phyloP scores from a whole-genome alignment of 352 stramenopile species.

The Pythium volutum region DNA sequence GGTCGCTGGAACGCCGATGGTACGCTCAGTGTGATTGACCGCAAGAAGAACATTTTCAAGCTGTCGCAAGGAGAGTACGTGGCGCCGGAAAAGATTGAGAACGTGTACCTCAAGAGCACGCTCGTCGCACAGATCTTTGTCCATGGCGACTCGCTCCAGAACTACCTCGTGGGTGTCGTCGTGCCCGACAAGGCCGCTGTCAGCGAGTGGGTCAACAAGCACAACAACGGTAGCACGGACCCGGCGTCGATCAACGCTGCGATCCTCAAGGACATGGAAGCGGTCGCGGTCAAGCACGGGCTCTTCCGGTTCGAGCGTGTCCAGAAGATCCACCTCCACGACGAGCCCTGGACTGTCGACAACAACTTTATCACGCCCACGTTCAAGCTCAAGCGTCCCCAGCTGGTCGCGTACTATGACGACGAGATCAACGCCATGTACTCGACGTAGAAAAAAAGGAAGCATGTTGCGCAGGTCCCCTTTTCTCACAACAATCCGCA shows the following conservation, averaged over 20 bases:
- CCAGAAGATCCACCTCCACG: conserved; percentile 83
- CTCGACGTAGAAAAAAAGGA: conserved; percentile 11
- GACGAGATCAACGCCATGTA: conserved; percentile 86
- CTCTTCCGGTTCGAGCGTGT: conserved; percentile 94
- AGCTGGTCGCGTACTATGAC: conserved; percentile 87
- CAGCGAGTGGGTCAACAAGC: conserved; percentile 62
- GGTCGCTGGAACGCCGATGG: conserved; percentile 92
- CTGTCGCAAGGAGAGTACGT: conserved; percentile 95
- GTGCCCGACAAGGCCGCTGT: conserved; percentile 92
- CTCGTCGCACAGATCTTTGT: conserved; percentile 94
- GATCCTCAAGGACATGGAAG: conserved; percentile 77
- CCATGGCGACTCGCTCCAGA: conserved; percentile 94
- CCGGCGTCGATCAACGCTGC: conserved; percentile 36
- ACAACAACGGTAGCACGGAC: conserved; percentile 29
- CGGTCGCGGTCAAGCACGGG: conserved; percentile 49
- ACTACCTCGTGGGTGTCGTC: conserved; percentile 91
- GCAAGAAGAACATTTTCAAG: conserved; percentile 95
- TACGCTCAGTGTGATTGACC: conserved; percentile 88
- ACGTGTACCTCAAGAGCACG: conserved; percentile 86
- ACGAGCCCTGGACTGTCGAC: conserved; percentile 85
- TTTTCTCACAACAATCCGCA: too few relatives aligned
- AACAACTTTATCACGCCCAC: conserved; percentile 94
- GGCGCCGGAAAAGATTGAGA: conserved; percentile 96
- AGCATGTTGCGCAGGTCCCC: too few relatives aligned
- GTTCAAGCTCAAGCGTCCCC: conserved; percentile 94